Evolutionary conservation across 352 stramenopile species (phyloP).

Genomic region (Pythium grandisporangium): DNA sequence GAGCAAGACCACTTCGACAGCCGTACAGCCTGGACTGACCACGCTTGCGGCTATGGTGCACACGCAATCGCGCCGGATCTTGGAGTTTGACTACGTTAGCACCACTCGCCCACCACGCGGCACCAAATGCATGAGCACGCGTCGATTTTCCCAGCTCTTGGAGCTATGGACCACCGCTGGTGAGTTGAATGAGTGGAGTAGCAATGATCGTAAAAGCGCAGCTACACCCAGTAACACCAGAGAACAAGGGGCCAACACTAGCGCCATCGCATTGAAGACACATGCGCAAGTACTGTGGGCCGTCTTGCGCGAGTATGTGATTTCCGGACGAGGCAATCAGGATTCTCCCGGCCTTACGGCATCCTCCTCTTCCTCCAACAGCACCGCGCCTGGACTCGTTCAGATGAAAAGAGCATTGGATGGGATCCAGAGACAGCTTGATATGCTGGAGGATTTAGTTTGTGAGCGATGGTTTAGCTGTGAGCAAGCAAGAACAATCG

Average conservation of each 20-base stretch:
- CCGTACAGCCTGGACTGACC: too few species aligned
- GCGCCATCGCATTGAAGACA: conserved; percentile 5
- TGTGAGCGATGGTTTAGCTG: conserved; percentile 41
- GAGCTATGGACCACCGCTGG: conserved; percentile 24
- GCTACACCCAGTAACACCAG: conserved; percentile 2
- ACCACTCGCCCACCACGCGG: conserved; percentile 57
- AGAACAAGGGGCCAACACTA: neutral
- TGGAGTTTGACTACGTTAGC: conserved; percentile 79
- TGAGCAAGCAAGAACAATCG: conserved; percentile 27
- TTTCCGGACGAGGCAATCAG: conserved; percentile 1
- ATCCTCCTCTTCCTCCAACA: neutral
- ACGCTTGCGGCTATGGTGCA: too few species aligned
- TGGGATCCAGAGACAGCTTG: conserved; percentile 14
- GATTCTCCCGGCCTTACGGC: neutral
- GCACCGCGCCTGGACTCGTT: neutral
- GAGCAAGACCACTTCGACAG: neutral
- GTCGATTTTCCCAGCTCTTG: conserved; percentile 50
- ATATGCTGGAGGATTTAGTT: conserved; percentile 42
- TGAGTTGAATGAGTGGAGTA: too few species aligned
- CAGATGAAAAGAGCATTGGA: conserved; percentile 17
- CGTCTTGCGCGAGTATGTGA: conserved; percentile 20
- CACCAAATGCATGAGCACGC: conserved; percentile 30
- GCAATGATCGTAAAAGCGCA: too few species aligned
- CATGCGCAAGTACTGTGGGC: conserved; percentile 32
- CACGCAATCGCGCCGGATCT: conserved; percentile 4